phyloP scores from a whole-genome alignment of 176 grass and related monocot species.

The Triticum turgidum region DNA sequence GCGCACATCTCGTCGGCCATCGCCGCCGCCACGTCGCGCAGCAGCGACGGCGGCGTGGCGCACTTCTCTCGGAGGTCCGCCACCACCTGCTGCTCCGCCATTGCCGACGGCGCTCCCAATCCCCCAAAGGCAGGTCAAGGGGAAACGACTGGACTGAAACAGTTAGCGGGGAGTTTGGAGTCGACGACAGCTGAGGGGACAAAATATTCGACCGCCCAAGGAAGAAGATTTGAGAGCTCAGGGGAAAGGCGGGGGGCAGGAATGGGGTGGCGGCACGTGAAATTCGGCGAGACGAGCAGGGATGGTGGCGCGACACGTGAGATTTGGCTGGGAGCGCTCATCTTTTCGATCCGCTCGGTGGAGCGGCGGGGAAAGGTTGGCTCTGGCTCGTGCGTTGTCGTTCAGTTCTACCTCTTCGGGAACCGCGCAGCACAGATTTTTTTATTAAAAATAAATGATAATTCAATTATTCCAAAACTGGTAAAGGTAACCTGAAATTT shows the following conservation, averaged over 20 bases:
- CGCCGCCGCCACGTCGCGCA: slow-evolving; percentile 49
- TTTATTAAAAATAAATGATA: too few relatives aligned
- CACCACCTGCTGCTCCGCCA: slow-evolving; percentile 61
- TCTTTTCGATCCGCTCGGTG: slow-evolving; percentile 1
- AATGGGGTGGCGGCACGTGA: neutral
- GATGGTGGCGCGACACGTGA: slow-evolving; percentile 24
- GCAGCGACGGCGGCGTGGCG: slow-evolving; percentile 38
- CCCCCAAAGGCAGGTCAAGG: neutral
- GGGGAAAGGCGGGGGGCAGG: too few relatives aligned
- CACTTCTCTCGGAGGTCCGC: slow-evolving; percentile 50
- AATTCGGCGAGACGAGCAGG: neutral
- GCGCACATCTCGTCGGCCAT: slow-evolving; percentile 77
- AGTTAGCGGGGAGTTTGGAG: neutral
- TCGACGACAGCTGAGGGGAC: neutral
- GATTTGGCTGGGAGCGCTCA: slow-evolving; percentile 13
- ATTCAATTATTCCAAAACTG: too few relatives aligned
- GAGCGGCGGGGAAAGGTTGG: neutral
- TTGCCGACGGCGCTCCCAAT: neutral
- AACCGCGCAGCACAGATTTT: too few relatives aligned
- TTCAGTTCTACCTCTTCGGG: slow-evolving; percentile 17
- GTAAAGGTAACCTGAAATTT: too few relatives aligned
- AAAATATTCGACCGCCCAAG: neutral
- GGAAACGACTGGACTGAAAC: neutral
- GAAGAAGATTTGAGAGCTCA: neutral
- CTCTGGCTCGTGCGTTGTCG: neutral